A percentile compares a stretch with the other conserved stretches of the same genome.
Conservation (phyloP, 148 eudicot genomes). For the Arbutus unedo region DNA sequence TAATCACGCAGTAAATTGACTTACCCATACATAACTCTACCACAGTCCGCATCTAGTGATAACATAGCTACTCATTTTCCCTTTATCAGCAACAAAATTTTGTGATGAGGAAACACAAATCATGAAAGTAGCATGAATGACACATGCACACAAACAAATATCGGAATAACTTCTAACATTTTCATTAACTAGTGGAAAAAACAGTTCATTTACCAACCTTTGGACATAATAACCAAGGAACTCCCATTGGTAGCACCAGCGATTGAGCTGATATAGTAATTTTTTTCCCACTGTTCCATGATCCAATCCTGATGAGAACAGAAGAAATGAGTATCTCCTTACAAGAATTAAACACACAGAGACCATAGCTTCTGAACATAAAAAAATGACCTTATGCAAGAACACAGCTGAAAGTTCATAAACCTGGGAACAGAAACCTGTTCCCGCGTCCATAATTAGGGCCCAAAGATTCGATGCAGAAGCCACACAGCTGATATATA, state of each 20-base stretch:
- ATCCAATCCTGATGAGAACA: slow-evolving; percentile 63
- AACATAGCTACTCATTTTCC: not conserved
- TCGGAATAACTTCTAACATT: too few species aligned
- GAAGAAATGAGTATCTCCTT: slow-evolving; percentile 9
- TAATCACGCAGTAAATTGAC: too few species aligned
- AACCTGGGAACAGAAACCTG: slow-evolving; percentile 75
- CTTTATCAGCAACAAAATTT: not conserved
- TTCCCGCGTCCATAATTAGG: slow-evolving; percentile 89
- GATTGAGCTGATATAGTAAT: slow-evolving; percentile 43
- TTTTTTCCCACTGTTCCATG: slow-evolving; percentile 57
- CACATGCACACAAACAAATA: not conserved
- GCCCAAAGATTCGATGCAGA: slow-evolving; percentile 85
- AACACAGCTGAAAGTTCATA: slow-evolving; percentile 75
- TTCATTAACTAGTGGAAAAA: not conserved
- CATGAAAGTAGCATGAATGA: not conserved
- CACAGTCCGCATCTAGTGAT: too few species aligned
- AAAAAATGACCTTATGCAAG: slow-evolving; percentile 64
- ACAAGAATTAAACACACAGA: not conserved
- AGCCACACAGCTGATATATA: slow-evolving; percentile 80
- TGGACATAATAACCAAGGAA: slow-evolving; percentile 53
- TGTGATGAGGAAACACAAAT: not conserved
- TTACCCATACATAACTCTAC: too few species aligned
- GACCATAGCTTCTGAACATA: not conserved
- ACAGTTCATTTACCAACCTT: slow-evolving; percentile 27
- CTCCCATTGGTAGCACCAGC: slow-evolving; percentile 53